phyloP scores from a whole-genome alignment of 2,329 filamentous ascomycete genomes.

The Colletotrichum sansevieriae region DNA sequence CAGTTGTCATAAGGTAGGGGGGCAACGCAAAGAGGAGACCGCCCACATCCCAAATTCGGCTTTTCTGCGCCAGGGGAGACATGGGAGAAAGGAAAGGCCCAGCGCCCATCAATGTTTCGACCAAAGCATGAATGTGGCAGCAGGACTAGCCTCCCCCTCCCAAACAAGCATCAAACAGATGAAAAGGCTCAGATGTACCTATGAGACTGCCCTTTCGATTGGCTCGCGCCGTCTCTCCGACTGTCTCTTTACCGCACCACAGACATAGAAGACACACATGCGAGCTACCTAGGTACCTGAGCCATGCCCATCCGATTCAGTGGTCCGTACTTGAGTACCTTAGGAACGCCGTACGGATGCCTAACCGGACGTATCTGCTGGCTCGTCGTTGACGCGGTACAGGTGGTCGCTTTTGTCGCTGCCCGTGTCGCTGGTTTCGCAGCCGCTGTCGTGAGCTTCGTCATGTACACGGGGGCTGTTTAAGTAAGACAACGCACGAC shows the following conservation, averaged over 20 bases:
- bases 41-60: conserved; percentile 39
- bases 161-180: conserved; percentile 63
- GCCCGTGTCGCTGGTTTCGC: background rate
- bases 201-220: conserved; percentile 20
- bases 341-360: background rate
- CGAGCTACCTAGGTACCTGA: background rate
- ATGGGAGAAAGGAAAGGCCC: conserved; percentile 18
- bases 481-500: conserved; percentile 20
- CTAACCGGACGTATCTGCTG: conserved; percentile 9
- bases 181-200: conserved; percentile 31
- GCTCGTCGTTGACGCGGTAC: background rate
- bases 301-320: conserved; percentile 6
- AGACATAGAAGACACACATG: conserved; percentile 8
- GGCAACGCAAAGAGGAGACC: conserved; percentile 34
- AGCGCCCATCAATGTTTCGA: conserved; percentile 53
- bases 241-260: background rate
- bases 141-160: conserved; percentile 44
- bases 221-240: conserved; percentile 1
- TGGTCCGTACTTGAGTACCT: background rate
- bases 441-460: conserved; percentile 12
- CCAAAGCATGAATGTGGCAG: conserved; percentile 53
- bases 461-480: conserved; percentile 15
- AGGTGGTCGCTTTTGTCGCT: background rate
- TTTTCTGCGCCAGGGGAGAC: conserved; percentile 29
- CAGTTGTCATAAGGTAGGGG: conserved; percentile 22